These are phyloP conservation scores for Setomelanomma holmii DNA, from an alignment of 2,329 filamentous ascomycete species.

Conservation along the genomic window DNA sequence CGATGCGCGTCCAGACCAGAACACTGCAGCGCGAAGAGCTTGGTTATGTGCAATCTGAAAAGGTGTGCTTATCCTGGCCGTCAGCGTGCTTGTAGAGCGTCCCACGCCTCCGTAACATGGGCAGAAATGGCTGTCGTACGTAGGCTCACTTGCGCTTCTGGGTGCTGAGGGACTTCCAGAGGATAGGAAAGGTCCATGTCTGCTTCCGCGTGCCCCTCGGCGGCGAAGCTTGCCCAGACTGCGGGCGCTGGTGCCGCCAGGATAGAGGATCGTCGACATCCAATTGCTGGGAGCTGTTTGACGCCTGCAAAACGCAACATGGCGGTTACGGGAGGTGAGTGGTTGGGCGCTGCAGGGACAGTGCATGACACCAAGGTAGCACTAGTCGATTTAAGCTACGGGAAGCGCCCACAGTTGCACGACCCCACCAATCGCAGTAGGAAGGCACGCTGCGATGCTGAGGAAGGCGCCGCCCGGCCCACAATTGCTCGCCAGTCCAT, in stretches of 20 bases:
- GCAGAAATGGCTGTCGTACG: slow-evolving; percentile 24
- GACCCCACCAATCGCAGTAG: slow-evolving; percentile 25
- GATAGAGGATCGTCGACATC: slow-evolving; percentile 20
- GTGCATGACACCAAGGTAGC: slow-evolving; percentile 24
- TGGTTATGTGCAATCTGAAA: slow-evolving; percentile 36
- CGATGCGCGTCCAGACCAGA: slow-evolving; percentile 40
- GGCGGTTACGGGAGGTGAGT: slow-evolving; percentile 33
- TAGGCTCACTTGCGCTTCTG: slow-evolving; percentile 22
- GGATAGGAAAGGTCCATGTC: slow-evolving; percentile 21
- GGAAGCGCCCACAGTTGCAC: slow-evolving; percentile 25
- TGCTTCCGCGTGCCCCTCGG: slow-evolving; percentile 26
- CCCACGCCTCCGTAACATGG: slow-evolving; percentile 15
- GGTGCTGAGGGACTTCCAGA: slow-evolving; percentile 10
- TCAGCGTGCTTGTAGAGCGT: slow-evolving; percentile 22
- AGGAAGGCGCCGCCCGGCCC: slow-evolving; percentile 30
- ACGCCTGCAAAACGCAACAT: slow-evolving; percentile 38
- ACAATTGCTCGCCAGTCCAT: slow-evolving; percentile 7
- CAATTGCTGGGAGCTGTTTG: slow-evolving; percentile 39
- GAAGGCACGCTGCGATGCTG: slow-evolving; percentile 17
- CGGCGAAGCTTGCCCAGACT: slow-evolving; percentile 24
- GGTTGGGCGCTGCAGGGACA: slow-evolving; percentile 27
- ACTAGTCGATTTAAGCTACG: slow-evolving; percentile 29
- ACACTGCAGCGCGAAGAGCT: slow-evolving; percentile 32
- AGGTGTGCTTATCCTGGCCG: slow-evolving; percentile 30
- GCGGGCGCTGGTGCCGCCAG: slow-evolving; percentile 23